Base-by-base conservation (phyloP, 176 grass and related monocot species). In the Lolium perenne region DNA sequence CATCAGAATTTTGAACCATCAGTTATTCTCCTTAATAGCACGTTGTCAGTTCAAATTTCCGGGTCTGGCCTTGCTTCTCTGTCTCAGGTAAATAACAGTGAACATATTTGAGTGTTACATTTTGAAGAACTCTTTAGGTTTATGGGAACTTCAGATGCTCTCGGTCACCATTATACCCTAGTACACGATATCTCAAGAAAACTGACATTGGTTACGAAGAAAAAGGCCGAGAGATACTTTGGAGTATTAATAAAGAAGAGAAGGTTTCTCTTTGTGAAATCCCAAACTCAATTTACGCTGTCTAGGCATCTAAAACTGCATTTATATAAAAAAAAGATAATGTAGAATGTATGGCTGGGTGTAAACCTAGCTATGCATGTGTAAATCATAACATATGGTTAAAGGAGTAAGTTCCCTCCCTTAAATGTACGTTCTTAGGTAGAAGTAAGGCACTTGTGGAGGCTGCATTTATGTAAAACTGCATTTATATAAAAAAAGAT, bases 1-100 rank as follows among this genome's bases (percentile, higher is more conserved):
- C 97, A 99, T 74, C 90, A 94, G 69, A 93, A 93, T 89, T 99
- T 99, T 73, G 92, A 96, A 80, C 94, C 94, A 70, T 87, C 82
- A 38, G 76, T 92, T 82, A 77, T 96, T 93, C 94, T 97, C 26
- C 82, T 99, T 74, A 89, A 99, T 78, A 89, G 84, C 80, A 87
- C 90, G 47, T 86, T 97, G 66, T 83, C 86, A 15, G 94, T 96
- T 43, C 85, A 93, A 80, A 79, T 99, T 90, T 91, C 87, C 14
- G 94, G 90, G 84, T 96, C 90, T 87, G 97, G 94, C 41, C 87
- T 99, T 72, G 89, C 90, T 72, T 82, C 61, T 11, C 81, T 94
- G 51, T 83, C 92, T 82, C 92, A 97, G 94, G 96, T 98, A 92
- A 43, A 64, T 49, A 81, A 53, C 57, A 79, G 38, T 77, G 16